Percentiles rank a stretch among this genome's conserved stretches.
phyloP scores from a whole-genome alignment of 306 rosid genomes.

The Notholithocarpus densiflorus region DNA sequence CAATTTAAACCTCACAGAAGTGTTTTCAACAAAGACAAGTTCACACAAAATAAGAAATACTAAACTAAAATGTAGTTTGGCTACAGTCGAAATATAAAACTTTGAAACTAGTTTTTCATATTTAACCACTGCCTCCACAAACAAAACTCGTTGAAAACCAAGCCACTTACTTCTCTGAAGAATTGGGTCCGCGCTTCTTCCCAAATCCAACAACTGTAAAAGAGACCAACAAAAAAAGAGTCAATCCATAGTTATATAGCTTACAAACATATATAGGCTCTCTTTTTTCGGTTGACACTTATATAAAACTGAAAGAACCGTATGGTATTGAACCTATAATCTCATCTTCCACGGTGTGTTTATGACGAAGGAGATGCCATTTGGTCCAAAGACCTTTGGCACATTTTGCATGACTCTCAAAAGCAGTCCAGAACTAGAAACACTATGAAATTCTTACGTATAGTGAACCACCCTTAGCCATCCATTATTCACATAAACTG shows the following conservation, averaged over 20 bases:
- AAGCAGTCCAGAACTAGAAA: too few relatives aligned
- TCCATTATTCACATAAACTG: background rate
- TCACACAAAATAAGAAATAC: background rate
- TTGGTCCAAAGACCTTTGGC: background rate
- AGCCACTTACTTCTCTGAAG: constrained; percentile 13
- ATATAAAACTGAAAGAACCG: background rate
- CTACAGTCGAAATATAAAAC: background rate
- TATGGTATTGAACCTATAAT: background rate
- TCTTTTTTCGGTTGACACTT: background rate
- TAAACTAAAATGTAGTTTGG: background rate
- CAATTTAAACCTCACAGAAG: background rate
- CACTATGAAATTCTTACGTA: too few relatives aligned
- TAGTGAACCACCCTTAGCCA: background rate
- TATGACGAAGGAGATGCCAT: background rate
- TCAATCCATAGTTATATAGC: background rate
- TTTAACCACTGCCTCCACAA: background rate
- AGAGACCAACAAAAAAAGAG: background rate
- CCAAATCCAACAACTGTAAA: constrained; percentile 11
- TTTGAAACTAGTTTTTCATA: background rate
- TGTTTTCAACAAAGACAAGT: background rate
- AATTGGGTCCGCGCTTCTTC: constrained; percentile 13
- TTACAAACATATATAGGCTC: background rate
- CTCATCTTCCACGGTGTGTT: background rate
- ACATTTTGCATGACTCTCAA: background rate
- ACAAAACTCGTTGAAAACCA: background rate